Base-by-base conservation (phyloP, 148 eudicot genomes). In the Camellia lanceoleosa region DNA sequence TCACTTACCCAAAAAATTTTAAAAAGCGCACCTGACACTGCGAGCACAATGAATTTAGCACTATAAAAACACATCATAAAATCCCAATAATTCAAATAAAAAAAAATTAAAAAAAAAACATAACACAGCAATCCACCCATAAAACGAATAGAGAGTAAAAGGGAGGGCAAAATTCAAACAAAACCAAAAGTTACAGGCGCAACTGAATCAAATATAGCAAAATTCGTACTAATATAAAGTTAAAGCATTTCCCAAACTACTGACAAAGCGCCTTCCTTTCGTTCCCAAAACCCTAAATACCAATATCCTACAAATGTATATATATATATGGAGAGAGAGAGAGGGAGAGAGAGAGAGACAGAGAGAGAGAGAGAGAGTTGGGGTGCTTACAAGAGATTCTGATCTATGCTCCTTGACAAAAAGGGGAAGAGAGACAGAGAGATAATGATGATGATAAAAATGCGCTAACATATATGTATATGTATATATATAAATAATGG, bases 1-100 rank as follows among this genome's bases (percentile, higher is more conserved):
- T 67, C 86, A 85, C 85, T 72, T 86, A 87, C 85, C 77, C 71
- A 2, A 46, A 72, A 58, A 43, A 44, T 60, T 11, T 77, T n/a
- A 69, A 75, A 58, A 80, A 47, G 68, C 6, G 7, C 46, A 67
- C 49, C 30, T 3, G 56, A 73, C 6, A 64, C 77, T 16, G 51
- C 16, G 10, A 78, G 9, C 44, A 66, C 4, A 7, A 52, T 0
- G 15, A 43, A 16, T 67, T 67, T 54, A 68, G 47, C 23, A 9
- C 54, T 2, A 6, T 58, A 4, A 46, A 41, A 46, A 41, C 2
- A 15, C 58, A 65, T 65, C 3, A 77, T 3, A 66, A 51, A 30
- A 49, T 38, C 30, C 5, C 30, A 20, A n/a, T 46, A 63, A 47
- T 38, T 54, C 20, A 56, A 30, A 30, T 54, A 20, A 8, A 8